Evolutionary conservation across 1,284 basidiomycete species (phyloP), one percentile per base, ranked within the genome.

Genomic region (Anthracocystis panici-leucophaei): DNA sequence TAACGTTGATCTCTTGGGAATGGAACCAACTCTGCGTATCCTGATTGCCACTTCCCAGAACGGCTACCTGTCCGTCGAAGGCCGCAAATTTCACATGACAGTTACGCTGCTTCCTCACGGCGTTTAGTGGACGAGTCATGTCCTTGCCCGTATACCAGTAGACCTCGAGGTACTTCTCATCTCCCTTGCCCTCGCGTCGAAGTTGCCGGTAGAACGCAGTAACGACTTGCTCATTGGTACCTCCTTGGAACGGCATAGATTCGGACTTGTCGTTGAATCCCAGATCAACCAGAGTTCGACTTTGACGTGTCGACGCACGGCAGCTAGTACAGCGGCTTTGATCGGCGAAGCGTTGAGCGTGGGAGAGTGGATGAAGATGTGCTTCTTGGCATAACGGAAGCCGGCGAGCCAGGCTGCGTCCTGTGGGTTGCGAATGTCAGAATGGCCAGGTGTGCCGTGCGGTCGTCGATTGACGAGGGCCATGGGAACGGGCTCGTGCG

Each of bases 181-280:
- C 68, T 6, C 82, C 83, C 45, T 78, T 80, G 18, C 80, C 81
- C 44, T 84, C 82, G 10, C 74, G 56, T 1, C 79, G 57, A 4
- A 84, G 65, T 29, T 79, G 67, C 12, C 77, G 57, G 86, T 90
- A 93, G 87, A 93, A 88, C 35, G 87, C 87, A 63, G 89, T 88
- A 25, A 90, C 90, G 16, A 93, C 91, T 83, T 91, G 89, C 80
- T 92, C 91, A 83, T 93, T 93, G 20, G 91, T 93, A 0, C 92
- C 92, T 18, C 92, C 92, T 83, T 93, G 92, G 83, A 90, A 90
- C 0, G 92, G 92, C 62, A 93, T 88, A 72, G 87, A 88, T 82
- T 92, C 91, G 54, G 91, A 91, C 79, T 84, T 85, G 71, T 85
- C 84, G 63, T 85, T 85, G 65, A 85, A 85, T 12, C 84, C 84